Base-by-base conservation (phyloP, 495 filamentous ascomycete genomes). In the Lasiosphaeris hirsuta region DNA sequence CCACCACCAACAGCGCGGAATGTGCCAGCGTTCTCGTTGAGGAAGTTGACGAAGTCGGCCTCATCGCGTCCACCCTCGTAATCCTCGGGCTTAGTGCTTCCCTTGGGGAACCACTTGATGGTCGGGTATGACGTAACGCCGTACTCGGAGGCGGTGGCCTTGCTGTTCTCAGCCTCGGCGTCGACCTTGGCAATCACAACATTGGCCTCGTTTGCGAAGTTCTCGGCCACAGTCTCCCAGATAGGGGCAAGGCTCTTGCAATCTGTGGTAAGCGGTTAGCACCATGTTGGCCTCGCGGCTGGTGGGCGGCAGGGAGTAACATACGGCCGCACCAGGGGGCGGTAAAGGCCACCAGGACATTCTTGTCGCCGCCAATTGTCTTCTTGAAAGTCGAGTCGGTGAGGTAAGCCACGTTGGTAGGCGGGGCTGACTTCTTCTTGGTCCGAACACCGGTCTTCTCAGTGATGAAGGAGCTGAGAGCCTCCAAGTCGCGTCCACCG, bases 81-180 rank as follows among this genome's bases (percentile, higher is more conserved):
- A 37, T 78, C 65, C 61, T 87, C 77, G 10, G 86, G 70, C 58
- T 86, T 86, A 54, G 81, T 90, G 55, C 86, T 89, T 65, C 93
- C 93, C 74, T 86, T 88, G 67, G 92, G 87, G 81, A 97, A 97
- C 84, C 88, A 98, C 80, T 95, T 96, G 80, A 98, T 94, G 58
- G 94, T 98, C 33, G 94, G 94, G 82, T 92, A 98, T 30, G 86
- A 88, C 49, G 78, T 81, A 46, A 98, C 83, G 57, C 86, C 89
- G 63, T 92, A 89, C 54, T 85, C 88, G 62, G 83, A 71, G 38
- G 92, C 89, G 14, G 85, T 84, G 41, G 83, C 81, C 72, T 91
- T 92, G 68, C 87, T 77, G 72, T 90, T 90, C 59, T 89, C 86
- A 5, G 89, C 86, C 72, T 97, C 92, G 66, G 90, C 90, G 67